Conservation (phyloP, 1,139 yeast species). For the Debaryomyces psychrophilus region DNA sequence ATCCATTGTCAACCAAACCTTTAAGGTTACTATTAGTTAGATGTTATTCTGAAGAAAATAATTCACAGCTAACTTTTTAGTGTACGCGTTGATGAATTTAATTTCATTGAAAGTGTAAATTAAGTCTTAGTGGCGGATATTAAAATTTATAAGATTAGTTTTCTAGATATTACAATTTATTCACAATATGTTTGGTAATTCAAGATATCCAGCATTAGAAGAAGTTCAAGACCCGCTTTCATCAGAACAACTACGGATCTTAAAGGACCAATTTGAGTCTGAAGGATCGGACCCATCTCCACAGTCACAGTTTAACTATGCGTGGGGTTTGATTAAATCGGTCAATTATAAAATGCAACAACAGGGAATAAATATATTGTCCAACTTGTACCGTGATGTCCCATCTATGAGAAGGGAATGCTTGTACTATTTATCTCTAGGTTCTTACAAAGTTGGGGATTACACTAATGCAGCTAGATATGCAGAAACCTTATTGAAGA, state of each 20-base stretch:
- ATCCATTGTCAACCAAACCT: constrained; percentile 7
- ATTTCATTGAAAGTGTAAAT: constrained; percentile 1
- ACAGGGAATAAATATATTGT: constrained; percentile 75
- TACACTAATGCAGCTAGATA: constrained; percentile 84
- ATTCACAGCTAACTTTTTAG: background rate
- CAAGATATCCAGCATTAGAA: constrained; percentile 44
- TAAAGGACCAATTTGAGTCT: constrained; percentile 74
- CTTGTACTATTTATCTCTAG: constrained; percentile 83
- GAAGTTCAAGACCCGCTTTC: constrained; percentile 62
- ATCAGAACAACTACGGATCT: constrained; percentile 70
- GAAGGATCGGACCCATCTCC: constrained; percentile 82
- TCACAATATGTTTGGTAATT: constrained; percentile 11
- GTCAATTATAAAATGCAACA: constrained; percentile 62
- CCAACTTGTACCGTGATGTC: constrained; percentile 73
- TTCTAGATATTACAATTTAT: too few relatives aligned
- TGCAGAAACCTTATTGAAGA: constrained; percentile 70
- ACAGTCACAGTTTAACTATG: constrained; percentile 88
- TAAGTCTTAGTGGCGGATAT: constrained; percentile 5
- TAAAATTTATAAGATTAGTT: background rate
- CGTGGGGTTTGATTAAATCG: constrained; percentile 93
- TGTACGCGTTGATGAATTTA: constrained; percentile 4
- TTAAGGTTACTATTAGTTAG: background rate
- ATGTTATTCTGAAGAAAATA: background rate
- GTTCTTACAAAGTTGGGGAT: constrained; percentile 87
- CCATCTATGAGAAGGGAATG: constrained; percentile 89